phyloP scores from a whole-genome alignment of 2,329 filamentous ascomycete genomes.

The Amesomyces nigricolor region DNA sequence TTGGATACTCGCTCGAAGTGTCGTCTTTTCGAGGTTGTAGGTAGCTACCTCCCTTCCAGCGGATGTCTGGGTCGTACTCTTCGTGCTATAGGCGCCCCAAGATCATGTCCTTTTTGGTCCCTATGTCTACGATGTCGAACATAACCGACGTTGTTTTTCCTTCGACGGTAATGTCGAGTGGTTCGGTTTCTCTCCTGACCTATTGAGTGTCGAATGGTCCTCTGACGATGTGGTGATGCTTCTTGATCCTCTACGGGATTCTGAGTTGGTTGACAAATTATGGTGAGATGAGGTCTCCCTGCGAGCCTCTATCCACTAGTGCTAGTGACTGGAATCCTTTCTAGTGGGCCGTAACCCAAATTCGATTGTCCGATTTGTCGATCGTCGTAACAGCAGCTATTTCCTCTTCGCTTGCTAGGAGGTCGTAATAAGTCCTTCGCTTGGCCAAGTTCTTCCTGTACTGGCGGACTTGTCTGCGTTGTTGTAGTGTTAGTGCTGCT shows the following conservation, averaged over 20 bases:
- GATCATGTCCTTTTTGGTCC: slow-evolving; percentile 6
- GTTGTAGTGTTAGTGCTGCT: too few relatives aligned
- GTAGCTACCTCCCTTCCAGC: slow-evolving; percentile 10
- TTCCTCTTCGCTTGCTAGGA: too few relatives aligned
- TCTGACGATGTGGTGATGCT: background rate
- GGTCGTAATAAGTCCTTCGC: too few relatives aligned
- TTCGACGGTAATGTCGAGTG: background rate
- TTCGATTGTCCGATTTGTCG: too few relatives aligned
- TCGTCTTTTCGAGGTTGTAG: background rate
- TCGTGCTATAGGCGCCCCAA: background rate
- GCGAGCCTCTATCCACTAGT: too few relatives aligned
- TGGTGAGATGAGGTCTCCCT: background rate
- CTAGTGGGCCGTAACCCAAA: too few relatives aligned
- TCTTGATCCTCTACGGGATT: background rate
- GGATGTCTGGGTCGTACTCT: slow-evolving; percentile 7
- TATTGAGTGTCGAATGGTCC: background rate
- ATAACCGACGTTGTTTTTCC: background rate
- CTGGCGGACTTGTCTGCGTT: too few relatives aligned
- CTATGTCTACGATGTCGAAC: slow-evolving; percentile 6
- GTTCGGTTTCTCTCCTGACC: background rate
- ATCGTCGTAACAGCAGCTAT: too few relatives aligned
- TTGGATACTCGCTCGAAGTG: background rate
- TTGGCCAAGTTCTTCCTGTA: too few relatives aligned
- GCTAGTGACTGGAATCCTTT: too few relatives aligned
- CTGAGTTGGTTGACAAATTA: background rate